Evolutionary conservation across 371 early-diverging fungal species (phyloP).

Genomic region (Apophysomyces variabilis): DNA sequence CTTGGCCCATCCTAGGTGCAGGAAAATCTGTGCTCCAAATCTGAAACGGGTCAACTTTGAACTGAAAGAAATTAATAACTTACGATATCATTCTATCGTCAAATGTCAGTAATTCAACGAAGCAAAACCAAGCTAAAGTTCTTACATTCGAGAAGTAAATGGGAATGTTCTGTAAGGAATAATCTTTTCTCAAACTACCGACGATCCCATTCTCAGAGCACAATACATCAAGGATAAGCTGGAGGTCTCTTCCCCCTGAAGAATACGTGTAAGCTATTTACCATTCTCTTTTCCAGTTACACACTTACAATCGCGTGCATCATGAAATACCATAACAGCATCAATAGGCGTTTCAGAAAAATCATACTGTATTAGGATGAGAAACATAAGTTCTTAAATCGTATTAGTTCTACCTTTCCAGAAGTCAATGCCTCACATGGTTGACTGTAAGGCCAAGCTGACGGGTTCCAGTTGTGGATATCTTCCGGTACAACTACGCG

Average conservation of each 20-base stretch:
- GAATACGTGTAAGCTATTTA: background rate
- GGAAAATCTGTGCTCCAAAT: conserved; percentile 88
- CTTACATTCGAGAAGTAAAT: conserved; percentile 80
- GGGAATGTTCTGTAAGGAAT: conserved; percentile 62
- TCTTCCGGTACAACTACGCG: conserved; percentile 81
- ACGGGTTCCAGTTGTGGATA: conserved; percentile 69
- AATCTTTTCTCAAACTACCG: conserved; percentile 56
- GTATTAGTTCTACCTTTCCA: background rate
- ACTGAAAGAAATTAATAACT: conserved; percentile 11
- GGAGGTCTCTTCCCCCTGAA: conserved; percentile 81
- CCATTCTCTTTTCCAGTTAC: background rate
- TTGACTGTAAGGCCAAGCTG: conserved; percentile 74
- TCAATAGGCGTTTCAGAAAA: conserved; percentile 62
- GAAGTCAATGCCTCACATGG: conserved; percentile 13
- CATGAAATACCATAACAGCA: conserved; percentile 86
- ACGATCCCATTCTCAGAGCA: conserved; percentile 66
- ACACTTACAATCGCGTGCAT: conserved; percentile 78
- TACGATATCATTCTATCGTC: conserved; percentile 48
- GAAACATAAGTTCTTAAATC: background rate
- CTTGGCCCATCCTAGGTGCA: conserved; percentile 81
- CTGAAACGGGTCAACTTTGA: conserved; percentile 26
- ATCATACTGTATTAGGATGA: conserved; percentile 43
- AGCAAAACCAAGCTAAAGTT: no score
- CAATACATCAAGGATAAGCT: conserved; percentile 79
- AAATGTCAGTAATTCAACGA: background rate